A percentile compares a stretch with the other conserved stretches of the same genome.
These are phyloP conservation scores for Solanum okadae DNA, from an alignment of 257 asterid species.

Conservation along the genomic window DNA sequence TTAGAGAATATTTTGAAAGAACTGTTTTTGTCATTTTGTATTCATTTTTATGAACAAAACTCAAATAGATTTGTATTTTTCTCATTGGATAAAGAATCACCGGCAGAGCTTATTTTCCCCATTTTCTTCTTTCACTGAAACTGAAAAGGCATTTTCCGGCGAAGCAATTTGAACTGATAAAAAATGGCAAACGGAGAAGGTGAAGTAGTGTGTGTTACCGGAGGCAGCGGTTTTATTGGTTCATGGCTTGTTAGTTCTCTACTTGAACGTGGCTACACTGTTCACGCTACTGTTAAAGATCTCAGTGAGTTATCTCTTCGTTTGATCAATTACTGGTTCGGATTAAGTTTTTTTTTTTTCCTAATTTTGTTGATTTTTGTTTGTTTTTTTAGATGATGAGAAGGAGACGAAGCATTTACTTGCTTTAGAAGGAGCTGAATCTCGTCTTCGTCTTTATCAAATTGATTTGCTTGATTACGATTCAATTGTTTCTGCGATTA, in stretches of 20 bases:
- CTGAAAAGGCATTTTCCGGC: background rate
- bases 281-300: constrained; percentile 76
- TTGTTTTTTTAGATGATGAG: constrained; percentile 39
- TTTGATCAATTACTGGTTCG: background rate
- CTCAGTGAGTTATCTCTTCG: constrained; percentile 22
- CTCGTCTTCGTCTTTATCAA: constrained; percentile 63
- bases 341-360: background rate
- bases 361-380: background rate
- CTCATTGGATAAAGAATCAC: background rate
- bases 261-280: constrained; percentile 78
- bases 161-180: background rate
- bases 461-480: constrained; percentile 63
- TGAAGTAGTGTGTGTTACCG: constrained; percentile 72
- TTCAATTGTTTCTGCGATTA: constrained; percentile 49
- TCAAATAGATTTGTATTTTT: background rate
- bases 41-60: too few species aligned
- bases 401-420: constrained; percentile 70
- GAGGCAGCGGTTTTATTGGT: constrained; percentile 86
- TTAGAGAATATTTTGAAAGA: too few species aligned
- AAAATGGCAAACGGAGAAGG: constrained; percentile 27
- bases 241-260: constrained; percentile 65
- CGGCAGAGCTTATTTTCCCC: background rate
- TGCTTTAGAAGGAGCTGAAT: constrained; percentile 53
- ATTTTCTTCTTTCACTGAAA: background rate
- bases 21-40: too few species aligned